Percentiles rank a stretch among this genome's conserved stretches.
Evolutionary conservation across 1,284 basidiomycete genomes (phyloP).

Genomic region (Melampsora larici-populina): DNA sequence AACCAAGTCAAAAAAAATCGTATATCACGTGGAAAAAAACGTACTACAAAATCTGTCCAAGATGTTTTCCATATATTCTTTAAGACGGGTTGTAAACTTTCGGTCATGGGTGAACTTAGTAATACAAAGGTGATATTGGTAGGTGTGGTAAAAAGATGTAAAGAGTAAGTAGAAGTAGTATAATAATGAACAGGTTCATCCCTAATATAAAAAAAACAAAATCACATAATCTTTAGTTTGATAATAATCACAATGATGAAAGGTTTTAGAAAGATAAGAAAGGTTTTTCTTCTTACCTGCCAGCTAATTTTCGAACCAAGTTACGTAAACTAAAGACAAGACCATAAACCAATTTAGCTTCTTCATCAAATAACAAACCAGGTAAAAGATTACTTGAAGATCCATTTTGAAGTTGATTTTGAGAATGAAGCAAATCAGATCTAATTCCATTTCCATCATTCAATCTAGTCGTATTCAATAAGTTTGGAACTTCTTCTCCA

Average conservation of each 20-base stretch:
- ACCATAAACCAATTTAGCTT: slow-evolving; percentile 95
- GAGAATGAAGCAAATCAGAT: too few relatives aligned
- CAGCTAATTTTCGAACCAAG: slow-evolving; percentile 81
- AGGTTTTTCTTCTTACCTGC: too few relatives aligned
- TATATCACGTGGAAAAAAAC: too few relatives aligned
- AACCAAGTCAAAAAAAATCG: not conserved
- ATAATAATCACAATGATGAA: too few relatives aligned
- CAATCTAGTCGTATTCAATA: slow-evolving; percentile 1
- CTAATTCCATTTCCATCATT: too few relatives aligned
- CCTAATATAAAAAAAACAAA: slow-evolving; percentile 26
- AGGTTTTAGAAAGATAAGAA: too few relatives aligned
- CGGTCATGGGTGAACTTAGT: slow-evolving; percentile 70
- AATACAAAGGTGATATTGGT: slow-evolving; percentile 95
- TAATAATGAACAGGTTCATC: slow-evolving; percentile 58
- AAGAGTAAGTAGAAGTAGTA: slow-evolving; percentile 83
- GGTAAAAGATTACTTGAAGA: not conserved
- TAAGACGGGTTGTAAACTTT: slow-evolving; percentile 69
- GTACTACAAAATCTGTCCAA: slow-evolving; percentile 86
- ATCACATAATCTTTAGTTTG: slow-evolving; percentile 32
- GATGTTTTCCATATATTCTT: slow-evolving; percentile 85
- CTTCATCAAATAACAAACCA: slow-evolving; percentile 86
- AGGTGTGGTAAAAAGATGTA: slow-evolving; percentile 86
- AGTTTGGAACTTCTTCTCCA: slow-evolving; percentile 21
- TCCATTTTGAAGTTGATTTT: too few relatives aligned
- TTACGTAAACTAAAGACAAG: slow-evolving; percentile 86